phyloP scores from a whole-genome alignment of 2,329 filamentous ascomycete genomes.

The Alternaria ventricosa region DNA sequence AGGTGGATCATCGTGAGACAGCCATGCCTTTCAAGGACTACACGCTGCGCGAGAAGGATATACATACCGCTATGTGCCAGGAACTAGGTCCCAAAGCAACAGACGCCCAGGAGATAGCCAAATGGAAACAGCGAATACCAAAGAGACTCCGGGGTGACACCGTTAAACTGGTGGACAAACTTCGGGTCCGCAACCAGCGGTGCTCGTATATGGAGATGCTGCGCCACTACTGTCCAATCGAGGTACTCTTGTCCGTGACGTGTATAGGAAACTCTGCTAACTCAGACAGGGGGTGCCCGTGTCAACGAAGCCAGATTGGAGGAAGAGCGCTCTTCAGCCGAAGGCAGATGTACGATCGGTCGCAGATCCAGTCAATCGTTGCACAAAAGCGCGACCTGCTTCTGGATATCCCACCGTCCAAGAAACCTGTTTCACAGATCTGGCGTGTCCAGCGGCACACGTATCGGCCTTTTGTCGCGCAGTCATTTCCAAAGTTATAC shows the following conservation, averaged over 20 bases:
- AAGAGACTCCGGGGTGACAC: constrained; percentile 71
- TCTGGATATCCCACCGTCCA: constrained; percentile 19
- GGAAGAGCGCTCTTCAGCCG: constrained; percentile 28
- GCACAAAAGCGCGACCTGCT: constrained; percentile 2
- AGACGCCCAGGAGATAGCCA: constrained; percentile 29
- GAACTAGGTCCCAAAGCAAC: constrained; percentile 21
- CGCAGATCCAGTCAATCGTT: constrained; percentile 6
- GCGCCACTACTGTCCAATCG: constrained; percentile 77
- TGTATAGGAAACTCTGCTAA: constrained; percentile 17
- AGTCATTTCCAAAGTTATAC: constrained; percentile 74
- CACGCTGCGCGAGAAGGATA: constrained; percentile 83
- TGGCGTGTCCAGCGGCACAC: constrained; percentile 70
- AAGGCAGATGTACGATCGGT: constrained; percentile 11
- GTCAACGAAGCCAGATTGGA: constrained; percentile 36
- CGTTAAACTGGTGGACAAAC: constrained; percentile 65
- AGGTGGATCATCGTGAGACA: constrained; percentile 69
- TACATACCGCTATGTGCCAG: constrained; percentile 51
- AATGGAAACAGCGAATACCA: constrained; percentile 57
- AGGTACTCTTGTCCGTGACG: constrained; percentile 19
- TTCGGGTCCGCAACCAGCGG: constrained; percentile 73
- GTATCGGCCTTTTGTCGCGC: constrained; percentile 90
- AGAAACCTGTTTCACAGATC: constrained; percentile 61
- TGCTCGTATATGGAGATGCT: constrained; percentile 84
- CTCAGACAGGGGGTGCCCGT: constrained; percentile 29
- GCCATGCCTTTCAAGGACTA: constrained; percentile 83